These are phyloP conservation scores for Yarrowia sp. DNA, from an alignment of 805 yeast species.

Conservation along the genomic window DNA sequence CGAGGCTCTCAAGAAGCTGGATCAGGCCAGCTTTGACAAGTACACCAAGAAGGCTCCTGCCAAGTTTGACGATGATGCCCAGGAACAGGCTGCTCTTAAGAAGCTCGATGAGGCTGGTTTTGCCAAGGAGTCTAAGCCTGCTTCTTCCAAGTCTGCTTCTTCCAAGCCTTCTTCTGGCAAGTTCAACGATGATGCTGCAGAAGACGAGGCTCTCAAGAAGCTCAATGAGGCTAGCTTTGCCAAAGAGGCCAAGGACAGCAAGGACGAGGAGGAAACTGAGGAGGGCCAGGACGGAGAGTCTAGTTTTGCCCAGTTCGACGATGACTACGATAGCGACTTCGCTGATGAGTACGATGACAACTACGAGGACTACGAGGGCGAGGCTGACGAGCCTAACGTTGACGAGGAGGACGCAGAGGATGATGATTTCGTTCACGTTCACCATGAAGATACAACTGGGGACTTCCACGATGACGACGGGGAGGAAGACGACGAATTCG, in stretches of 20 bases:
- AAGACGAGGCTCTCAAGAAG: neutral
- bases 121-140: neutral
- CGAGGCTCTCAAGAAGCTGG: slow-evolving; percentile 36
- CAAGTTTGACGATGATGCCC: slow-evolving; percentile 25
- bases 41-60: slow-evolving; percentile 1
- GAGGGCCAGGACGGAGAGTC: neutral
- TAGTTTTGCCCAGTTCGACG: slow-evolving; percentile 12
- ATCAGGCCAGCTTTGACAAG: slow-evolving; percentile 13
- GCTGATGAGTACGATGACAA: slow-evolving; percentile 39
- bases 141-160: no score
- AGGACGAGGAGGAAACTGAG: neutral
- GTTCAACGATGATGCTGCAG: slow-evolving; percentile 22
- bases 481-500: slow-evolving; percentile 24
- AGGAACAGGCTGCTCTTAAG: slow-evolving; percentile 3
- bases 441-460: neutral
- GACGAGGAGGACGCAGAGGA: neutral
- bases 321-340: slow-evolving; percentile 21
- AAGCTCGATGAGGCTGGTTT: slow-evolving; percentile 19
- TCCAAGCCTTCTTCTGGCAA: neutral
- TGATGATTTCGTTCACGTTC: neutral
- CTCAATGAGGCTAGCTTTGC: slow-evolving; percentile 15
- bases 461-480: slow-evolving; percentile 1
- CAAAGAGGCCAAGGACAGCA: neutral
- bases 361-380: slow-evolving; percentile 34
- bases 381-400: slow-evolving; percentile 3